Conservation (phyloP, 2,329 filamentous ascomycete species). For the Diaporthe sp. region DNA sequence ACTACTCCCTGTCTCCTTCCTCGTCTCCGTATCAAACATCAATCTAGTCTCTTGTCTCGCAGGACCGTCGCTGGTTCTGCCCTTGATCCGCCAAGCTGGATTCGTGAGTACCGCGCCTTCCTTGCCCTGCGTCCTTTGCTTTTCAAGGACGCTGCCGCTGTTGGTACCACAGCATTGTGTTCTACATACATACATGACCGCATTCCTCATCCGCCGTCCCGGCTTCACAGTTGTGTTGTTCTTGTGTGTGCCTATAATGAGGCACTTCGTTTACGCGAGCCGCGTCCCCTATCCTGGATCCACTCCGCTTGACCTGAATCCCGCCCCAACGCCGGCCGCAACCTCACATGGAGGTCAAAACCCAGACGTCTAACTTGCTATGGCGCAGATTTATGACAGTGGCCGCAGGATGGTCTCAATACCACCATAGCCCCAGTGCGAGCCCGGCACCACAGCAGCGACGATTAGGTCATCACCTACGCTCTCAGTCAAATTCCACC, state of each 20-base stretch:
- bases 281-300: constrained; percentile 31
- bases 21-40: constrained; percentile 14
- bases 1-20: background rate
- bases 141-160: background rate
- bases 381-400: constrained; percentile 65
- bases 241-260: background rate
- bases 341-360: constrained; percentile 35
- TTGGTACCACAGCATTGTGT: background rate
- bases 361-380: constrained; percentile 34
- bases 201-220: background rate
- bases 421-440: constrained; percentile 50
- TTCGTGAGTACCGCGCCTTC: constrained; percentile 37
- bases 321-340: background rate
- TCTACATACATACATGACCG: background rate
- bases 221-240: background rate
- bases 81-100: constrained; percentile 38
- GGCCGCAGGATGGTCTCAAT: constrained; percentile 62
- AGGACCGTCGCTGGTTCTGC: constrained; percentile 38
- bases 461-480: constrained; percentile 63
- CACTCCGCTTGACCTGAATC: background rate
- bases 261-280: background rate
- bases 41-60: constrained; percentile 22
- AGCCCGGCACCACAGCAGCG: constrained; percentile 46
- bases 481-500: constrained; percentile 65
- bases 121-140: constrained; percentile 4